Base-by-base conservation (phyloP, 2,329 filamentous ascomycete genomes). In the Penicillium sumatraense region DNA sequence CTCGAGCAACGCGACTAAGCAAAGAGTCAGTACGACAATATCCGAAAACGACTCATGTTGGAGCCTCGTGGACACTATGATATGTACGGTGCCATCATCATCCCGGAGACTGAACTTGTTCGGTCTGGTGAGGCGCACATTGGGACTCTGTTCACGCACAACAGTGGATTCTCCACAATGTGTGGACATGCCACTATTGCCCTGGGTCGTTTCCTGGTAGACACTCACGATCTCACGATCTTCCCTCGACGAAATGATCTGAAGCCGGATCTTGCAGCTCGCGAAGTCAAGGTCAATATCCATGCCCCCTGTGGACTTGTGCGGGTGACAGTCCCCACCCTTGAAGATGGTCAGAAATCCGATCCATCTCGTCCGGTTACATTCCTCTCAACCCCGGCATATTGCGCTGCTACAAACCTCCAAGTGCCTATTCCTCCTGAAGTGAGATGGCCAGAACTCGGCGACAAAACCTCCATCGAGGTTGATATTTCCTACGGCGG, bases 161-260 rank as follows among this genome's bases (percentile, higher is more conserved):
- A 80, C 27, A 76, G 78, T 3, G 79, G 78, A 0, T 81, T 77
- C 47, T 80, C 77, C 7, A 81, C 78, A 5, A 81, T 81, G 72
- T 82, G 80, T 56, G 80, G 80, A 3, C 80, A 83, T 60, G 80
- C 79, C 2, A 81, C 80, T 0, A 78, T 83, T 42, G 80, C 80
- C 0, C 60, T 83, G 11, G 79, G 79, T 2, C 69, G 77, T 3
- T 78, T 75, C 48, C 63, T 78, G 0, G 68, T 79, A 18, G 78
- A 80, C 52, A 72, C 71, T 2, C 67, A 75, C 51, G 76, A 62
- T 50, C 24, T 10, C 13, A 42, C 16, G 4, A 64, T 79, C 13
- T 81, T 81, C 51, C 73, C 78, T 0, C 62, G 61, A 5, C 66
- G 77, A 4, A 54, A 68, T 2, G 50, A 69, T 1, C 54, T 80